Base-by-base conservation (phyloP, 768 basidiomycete genomes). In the Collybiopsis confluens region DNA sequence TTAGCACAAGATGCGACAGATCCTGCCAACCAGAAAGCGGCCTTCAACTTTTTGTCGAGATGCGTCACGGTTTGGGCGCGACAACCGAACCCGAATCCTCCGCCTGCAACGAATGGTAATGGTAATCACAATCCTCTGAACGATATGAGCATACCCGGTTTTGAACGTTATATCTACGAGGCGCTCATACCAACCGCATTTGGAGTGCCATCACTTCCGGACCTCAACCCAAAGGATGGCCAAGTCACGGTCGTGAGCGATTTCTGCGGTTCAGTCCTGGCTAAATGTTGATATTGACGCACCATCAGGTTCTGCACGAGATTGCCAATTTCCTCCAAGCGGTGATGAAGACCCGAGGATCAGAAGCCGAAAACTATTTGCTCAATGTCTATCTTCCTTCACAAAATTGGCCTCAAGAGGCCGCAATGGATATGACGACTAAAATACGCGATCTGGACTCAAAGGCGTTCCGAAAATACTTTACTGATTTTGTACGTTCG, bases 151-250 rank as follows among this genome's bases (percentile, higher is more conserved):
- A 69, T 98, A 41, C 92, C 93, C 10, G 95, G 96, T 1, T 98
- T 97, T 60, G 94, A 98, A 60, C 80, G 82, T 13, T 95, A 95
- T 65, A 80, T 96, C 27, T 98, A 98, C 62, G 88, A 94, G 57
- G 81, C 85, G 11, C 70, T 96, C 30, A 74, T 98, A 48, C 90
- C 92, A 10, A 73, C 83, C 2, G 87, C 86, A 21, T 97, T 99
- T 68, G 78, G 83, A 7, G 82, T 98, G 3, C 82, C 92, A 1
- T 85, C 90, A 10, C 73, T 78, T 8, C 83, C 88, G 0, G 81
- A 85, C 37, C 91, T 97, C 66, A 95, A 94, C 64, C 73, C 88
- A 59, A 91, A 90, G 64, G 93, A 97, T 64, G 92, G 90, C 2
- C 91, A 93, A 62, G 83, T 87, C 63, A 75, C 88, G 46, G 80